Evolutionary conservation across 495 filamentous ascomycete species (phyloP).

Genomic region (Bathelium albidoporum): DNA sequence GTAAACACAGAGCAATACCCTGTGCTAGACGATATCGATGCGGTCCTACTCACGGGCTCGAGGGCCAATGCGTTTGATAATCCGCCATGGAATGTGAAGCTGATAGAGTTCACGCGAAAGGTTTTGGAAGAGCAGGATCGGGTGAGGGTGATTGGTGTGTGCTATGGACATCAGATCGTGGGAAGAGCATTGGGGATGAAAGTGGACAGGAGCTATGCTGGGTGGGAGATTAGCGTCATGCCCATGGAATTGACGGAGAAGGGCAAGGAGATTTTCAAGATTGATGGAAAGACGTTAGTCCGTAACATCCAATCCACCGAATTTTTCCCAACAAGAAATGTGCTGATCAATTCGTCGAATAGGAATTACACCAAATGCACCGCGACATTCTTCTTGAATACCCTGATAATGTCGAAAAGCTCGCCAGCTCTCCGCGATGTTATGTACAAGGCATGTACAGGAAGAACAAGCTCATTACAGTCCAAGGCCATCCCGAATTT

Average conservation of each 20-base stretch:
- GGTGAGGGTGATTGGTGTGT: slow-evolving; percentile 67
- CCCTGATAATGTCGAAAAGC: slow-evolving; percentile 48
- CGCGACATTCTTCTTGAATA: slow-evolving; percentile 61
- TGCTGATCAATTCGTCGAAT: slow-evolving; percentile 12
- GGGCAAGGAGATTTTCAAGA: slow-evolving; percentile 63
- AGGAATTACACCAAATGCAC: slow-evolving; percentile 89
- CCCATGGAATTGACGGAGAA: slow-evolving; percentile 57
- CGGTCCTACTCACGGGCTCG: slow-evolving; percentile 70
- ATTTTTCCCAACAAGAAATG: too few relatives aligned
- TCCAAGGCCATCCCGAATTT: slow-evolving; percentile 93
- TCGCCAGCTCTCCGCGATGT: slow-evolving; percentile 60
- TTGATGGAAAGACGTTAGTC: slow-evolving; percentile 36
- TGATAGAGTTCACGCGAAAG: slow-evolving; percentile 59
- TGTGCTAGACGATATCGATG: slow-evolving; percentile 62
- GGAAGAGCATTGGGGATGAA: slow-evolving; percentile 60
- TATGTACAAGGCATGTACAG: slow-evolving; percentile 72
- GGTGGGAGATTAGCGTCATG: slow-evolving; percentile 76
- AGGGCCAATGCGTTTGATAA: slow-evolving; percentile 54
- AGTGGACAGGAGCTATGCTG: slow-evolving; percentile 54
- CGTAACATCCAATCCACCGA: slow-evolving; percentile 8
- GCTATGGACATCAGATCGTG: slow-evolving; percentile 89
- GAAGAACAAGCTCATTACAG: slow-evolving; percentile 54
- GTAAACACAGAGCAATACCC: slow-evolving; percentile 56
- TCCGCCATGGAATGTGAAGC: slow-evolving; percentile 61
- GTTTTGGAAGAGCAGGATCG: slow-evolving; percentile 43